Conservation (phyloP, 306 rosid genomes). For the Malus sylvestris region DNA sequence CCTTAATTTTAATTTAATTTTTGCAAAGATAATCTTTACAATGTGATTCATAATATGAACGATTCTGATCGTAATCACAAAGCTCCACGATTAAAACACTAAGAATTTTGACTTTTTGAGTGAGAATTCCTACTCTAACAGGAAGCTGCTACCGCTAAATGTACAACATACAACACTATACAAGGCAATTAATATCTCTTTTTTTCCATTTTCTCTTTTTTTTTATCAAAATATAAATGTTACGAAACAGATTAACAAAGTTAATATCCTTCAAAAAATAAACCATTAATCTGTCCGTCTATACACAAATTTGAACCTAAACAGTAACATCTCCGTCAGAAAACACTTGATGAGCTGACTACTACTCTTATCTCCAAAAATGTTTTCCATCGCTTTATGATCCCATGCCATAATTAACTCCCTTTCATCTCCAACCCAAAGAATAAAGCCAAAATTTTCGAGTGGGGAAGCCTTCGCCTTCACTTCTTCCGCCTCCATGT, state of each 20-base stretch:
- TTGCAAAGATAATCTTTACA: no score
- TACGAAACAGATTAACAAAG: not conserved
- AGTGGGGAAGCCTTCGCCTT: not conserved
- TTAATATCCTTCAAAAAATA: not conserved
- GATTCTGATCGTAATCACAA: no score
- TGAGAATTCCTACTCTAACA: not conserved
- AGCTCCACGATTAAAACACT: fast-evolving
- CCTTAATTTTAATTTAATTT: no score
- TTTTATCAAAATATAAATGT: not conserved
- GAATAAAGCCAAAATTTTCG: not conserved
- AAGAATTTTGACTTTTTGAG: no score
- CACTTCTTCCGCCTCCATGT: conserved; percentile 16
- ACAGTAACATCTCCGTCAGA: not conserved
- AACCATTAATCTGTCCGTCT: not conserved
- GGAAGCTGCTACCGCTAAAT: not conserved
- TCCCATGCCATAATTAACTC: not conserved
- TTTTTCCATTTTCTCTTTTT: not conserved
- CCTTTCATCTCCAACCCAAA: not conserved
- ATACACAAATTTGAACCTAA: not conserved
- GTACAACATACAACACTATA: no score
- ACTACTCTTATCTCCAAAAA: not conserved
- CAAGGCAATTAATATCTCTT: not conserved
- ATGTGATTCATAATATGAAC: no score
- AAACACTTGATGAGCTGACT: not conserved
- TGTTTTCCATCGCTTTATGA: not conserved